Percentiles rank a stretch among this genome's conserved stretches.
phyloP scores from a whole-genome alignment of 2,329 filamentous ascomycete genomes.

The Venturia effusa region DNA sequence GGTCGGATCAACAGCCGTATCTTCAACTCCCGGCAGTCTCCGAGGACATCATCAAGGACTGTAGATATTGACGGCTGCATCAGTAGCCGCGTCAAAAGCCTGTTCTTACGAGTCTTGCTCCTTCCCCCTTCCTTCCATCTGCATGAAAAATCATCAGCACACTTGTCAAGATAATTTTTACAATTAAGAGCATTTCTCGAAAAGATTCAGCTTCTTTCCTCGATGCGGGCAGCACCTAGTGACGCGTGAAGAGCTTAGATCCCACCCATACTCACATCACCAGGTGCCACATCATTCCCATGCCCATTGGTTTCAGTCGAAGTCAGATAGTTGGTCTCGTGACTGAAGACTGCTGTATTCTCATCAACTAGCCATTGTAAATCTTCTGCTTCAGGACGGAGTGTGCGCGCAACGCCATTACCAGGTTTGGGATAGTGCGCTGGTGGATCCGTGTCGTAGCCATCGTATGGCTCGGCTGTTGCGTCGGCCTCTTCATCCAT shows the following conservation, averaged over 20 bases:
- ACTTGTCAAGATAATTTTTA: too few species aligned
- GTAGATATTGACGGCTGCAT: too few species aligned
- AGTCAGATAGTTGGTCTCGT: constrained; percentile 18
- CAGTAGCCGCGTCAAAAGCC: too few species aligned
- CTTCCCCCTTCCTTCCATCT: too few species aligned
- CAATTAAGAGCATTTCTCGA: too few species aligned
- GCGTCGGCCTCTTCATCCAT: constrained; percentile 28
- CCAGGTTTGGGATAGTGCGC: constrained; percentile 53
- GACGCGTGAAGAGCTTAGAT: not conserved
- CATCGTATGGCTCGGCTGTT: constrained; percentile 30
- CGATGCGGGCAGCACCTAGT: not conserved
- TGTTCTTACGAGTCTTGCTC: too few species aligned
- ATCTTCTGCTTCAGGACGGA: constrained; percentile 48
- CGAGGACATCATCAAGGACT: too few species aligned
- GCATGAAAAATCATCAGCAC: too few species aligned
- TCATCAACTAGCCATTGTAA: constrained; percentile 53
- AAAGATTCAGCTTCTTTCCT: not conserved
- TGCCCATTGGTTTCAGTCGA: constrained; percentile 4
- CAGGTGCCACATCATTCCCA: not conserved
- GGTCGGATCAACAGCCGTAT: too few species aligned
- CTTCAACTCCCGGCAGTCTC: too few species aligned
- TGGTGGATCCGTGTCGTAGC: constrained; percentile 41
- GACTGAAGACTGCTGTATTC: constrained; percentile 46
- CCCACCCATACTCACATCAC: constrained; percentile 3
- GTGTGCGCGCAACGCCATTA: constrained; percentile 42